Percentiles rank a stretch among this genome's conserved stretches.
Evolutionary conservation across 2,329 filamentous ascomycete genomes (phyloP).

Genomic region (Talaromyces sp.): DNA sequence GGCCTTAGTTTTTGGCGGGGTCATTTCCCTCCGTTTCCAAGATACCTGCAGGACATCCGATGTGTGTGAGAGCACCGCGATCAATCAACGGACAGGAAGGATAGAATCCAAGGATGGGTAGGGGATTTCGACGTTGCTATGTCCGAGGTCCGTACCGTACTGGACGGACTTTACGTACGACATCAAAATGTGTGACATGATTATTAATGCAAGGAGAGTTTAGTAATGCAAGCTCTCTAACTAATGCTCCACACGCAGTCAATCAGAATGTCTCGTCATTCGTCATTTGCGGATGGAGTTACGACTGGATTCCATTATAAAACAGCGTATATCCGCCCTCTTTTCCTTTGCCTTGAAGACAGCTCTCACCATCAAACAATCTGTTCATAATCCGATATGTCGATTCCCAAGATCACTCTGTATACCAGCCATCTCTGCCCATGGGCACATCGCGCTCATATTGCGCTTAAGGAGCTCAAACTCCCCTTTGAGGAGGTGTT

Average conservation of each 20-base stretch:
- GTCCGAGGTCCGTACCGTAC: background rate
- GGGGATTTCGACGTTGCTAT: too few relatives aligned
- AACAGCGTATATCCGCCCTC: background rate
- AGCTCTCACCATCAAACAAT: background rate
- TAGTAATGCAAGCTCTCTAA: background rate
- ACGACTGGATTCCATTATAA: background rate
- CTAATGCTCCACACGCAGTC: background rate
- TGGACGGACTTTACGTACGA: background rate
- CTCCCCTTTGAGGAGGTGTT: conserved; percentile 68
- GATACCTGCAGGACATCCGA: background rate
- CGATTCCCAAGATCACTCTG: conserved; percentile 57
- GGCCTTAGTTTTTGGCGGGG: background rate
- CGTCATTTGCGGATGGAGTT: background rate
- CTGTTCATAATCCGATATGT: conserved; percentile 24
- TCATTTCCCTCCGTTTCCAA: background rate
- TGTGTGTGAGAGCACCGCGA: background rate
- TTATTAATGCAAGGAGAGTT: background rate
- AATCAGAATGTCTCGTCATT: conserved; percentile 1
- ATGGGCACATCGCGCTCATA: conserved; percentile 74
- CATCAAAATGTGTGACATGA: background rate
- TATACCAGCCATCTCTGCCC: conserved; percentile 72
- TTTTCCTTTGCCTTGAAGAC: background rate
- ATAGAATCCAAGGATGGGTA: background rate
- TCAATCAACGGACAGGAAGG: background rate
- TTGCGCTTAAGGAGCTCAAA: conserved; percentile 65